Conservation (phyloP, 2,329 filamentous ascomycete species). For the Colletotrichum sp. region DNA sequence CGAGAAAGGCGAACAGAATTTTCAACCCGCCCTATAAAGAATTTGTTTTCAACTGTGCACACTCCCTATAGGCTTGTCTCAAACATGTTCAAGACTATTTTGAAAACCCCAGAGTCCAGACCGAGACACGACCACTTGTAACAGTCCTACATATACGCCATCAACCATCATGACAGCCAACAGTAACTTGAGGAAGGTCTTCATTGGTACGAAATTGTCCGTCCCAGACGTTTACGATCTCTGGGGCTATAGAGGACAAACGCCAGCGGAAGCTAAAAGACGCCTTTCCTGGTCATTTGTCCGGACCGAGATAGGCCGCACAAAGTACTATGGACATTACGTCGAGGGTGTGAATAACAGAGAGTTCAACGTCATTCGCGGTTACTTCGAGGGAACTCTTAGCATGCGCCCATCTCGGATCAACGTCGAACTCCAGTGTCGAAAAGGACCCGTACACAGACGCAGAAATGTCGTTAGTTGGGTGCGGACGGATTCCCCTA, state of each 20-base stretch:
- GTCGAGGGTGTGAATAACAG: neutral
- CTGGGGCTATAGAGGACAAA: neutral
- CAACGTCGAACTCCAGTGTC: neutral
- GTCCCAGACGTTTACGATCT: neutral
- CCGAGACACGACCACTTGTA: neutral
- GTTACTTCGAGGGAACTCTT: neutral
- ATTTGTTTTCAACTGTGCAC: neutral
- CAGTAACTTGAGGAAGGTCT: neutral
- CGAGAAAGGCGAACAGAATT: neutral
- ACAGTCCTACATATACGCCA: neutral
- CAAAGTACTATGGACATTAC: fast-evolving
- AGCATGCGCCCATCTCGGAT: neutral
- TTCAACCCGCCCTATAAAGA: neutral
- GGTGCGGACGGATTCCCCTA: fast-evolving
- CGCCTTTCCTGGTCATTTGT: neutral
- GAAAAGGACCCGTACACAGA: fast-evolving
- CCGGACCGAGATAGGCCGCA: fast-evolving
- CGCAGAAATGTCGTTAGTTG: neutral
- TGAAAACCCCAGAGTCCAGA: neutral
- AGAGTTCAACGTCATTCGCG: neutral
- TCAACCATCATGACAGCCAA: neutral
- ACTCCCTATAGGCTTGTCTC: neutral
- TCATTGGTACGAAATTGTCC: no score
- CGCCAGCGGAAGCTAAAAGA: fast-evolving
- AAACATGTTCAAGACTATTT: neutral